These are phyloP conservation scores for Lactifluus subvellereus DNA, from an alignment of 768 basidiomycete species.

Conservation along the genomic window DNA sequence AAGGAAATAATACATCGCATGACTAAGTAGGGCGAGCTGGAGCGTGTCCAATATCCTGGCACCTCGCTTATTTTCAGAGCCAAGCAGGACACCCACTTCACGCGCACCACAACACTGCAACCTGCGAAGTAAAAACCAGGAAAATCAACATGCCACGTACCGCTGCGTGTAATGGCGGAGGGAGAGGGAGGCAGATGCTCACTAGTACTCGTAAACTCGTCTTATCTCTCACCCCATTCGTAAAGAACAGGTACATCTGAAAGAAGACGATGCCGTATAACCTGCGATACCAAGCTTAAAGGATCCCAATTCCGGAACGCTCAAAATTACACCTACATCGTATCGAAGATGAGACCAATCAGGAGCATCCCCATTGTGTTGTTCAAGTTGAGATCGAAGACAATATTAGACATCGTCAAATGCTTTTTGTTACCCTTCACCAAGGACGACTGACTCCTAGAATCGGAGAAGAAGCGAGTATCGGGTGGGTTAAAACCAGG, in stretches of 20 bases:
- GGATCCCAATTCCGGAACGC: background rate
- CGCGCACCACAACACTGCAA: slow-evolving; percentile 1
- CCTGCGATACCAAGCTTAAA: background rate
- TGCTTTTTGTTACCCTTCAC: background rate
- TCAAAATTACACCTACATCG: background rate
- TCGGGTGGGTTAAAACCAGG: no score
- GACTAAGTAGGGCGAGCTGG: slow-evolving; percentile 3
- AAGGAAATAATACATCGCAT: slow-evolving; percentile 9
- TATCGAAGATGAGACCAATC: slow-evolving; percentile 3
- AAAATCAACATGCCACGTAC: background rate
- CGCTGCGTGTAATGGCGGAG: background rate
- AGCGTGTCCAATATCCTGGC: slow-evolving; percentile 5
- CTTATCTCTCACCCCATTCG: background rate
- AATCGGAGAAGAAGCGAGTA: no score
- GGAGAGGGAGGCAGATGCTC: background rate
- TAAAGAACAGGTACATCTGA: slow-evolving; percentile 1
- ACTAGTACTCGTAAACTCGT: slow-evolving; percentile 2
- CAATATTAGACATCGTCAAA: background rate
- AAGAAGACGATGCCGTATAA: slow-evolving; percentile 10
- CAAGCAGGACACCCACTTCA: background rate
- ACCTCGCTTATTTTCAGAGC: background rate
- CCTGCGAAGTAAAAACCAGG: background rate
- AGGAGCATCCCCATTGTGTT: slow-evolving; percentile 6
- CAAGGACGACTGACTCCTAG: no score
- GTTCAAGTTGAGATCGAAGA: background rate